Conservation (phyloP, 1,284 basidiomycete species). For the Fistulinella cinereoalba region DNA sequence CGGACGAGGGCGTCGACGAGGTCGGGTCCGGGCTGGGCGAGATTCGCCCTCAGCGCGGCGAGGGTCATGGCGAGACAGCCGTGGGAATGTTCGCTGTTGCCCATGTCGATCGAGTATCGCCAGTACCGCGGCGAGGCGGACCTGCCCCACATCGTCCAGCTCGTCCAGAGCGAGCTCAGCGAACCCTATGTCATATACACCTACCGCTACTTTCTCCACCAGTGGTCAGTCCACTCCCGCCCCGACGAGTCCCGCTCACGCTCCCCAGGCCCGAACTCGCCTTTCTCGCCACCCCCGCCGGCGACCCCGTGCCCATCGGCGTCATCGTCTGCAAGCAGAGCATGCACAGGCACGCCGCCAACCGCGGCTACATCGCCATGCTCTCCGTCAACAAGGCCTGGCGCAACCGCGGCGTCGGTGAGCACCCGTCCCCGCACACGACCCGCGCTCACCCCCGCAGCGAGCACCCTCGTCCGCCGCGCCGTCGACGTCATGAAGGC, state of each 20-base stretch:
- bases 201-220: conserved; percentile 90
- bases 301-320: conserved; percentile 67
- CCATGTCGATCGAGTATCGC: conserved; percentile 63
- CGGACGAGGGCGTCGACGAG: conserved; percentile 70
- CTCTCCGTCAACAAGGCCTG: conserved; percentile 80
- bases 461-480: conserved; percentile 41
- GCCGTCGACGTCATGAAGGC: conserved; percentile 80
- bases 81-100: too few species aligned
- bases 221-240: conserved; percentile 63
- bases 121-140: conserved; percentile 76
- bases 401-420: conserved; percentile 89
- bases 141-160: conserved; percentile 75
- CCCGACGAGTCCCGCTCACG: background rate
- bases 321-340: conserved; percentile 97
- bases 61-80: conserved; percentile 44
- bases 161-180: conserved; percentile 90
- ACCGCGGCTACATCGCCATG: conserved; percentile 98
- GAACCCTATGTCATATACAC: conserved; percentile 96
- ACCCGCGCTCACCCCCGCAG: conserved; percentile 6
- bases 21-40: conserved; percentile 61
- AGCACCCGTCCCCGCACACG: conserved; percentile 10
- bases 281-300: conserved; percentile 66
- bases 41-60: too few species aligned
- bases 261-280: conserved; percentile 84
- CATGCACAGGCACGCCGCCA: conserved; percentile 70